Evolutionary conservation across 2,329 filamentous ascomycete genomes (phyloP), one percentile per base, ranked within the genome.

Genomic region (Magnaporthiopsis incrustans): DNA sequence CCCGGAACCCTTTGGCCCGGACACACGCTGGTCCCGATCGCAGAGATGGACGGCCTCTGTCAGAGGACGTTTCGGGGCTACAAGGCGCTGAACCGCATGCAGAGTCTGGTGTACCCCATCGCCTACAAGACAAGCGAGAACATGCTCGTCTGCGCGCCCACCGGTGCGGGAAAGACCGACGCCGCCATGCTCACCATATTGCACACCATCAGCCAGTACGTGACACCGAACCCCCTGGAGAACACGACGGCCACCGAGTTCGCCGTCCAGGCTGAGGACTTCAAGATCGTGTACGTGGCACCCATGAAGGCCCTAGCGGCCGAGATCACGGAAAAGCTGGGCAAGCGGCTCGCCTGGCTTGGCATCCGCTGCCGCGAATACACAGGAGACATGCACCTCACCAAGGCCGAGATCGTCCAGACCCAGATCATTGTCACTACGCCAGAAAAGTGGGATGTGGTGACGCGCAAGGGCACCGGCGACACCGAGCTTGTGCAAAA

Each of bases 381-480:
- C 74, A 99, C 95, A 60, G 95, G 95, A 71, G 95, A 99, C 74
- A 99, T 99, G 95, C 95, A 99, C 73, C 83, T 99, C 64, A 97
- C 94, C 61, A 99, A 99, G 76, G 85, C 91, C 2, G 96, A 99
- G 76, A 97, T 99, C 66, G 84, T 97, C 22, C 89, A 93, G 67
- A 99, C 95, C 0, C 95, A 99, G 73, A 95, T 99, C 69, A 97
- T 99, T 66, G 95, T 99, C 61, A 99, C 96, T 0, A 99, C 95
- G 0, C 95, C 95, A 50, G 95, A 99, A 77, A 99, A 99, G 77
- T 99, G 96, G 96, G 95, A 99, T 74, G 95, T 99, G 0, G 91
- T 99, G 6, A 99, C 95, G 3, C 85, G 95, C 66, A 99, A 98
- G 77, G 96, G 94, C 64, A 98, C 93, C 1, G 95, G 96, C 22